Conservation (phyloP, 148 eudicot species). For the Vaccinium macrocarpon region DNA sequence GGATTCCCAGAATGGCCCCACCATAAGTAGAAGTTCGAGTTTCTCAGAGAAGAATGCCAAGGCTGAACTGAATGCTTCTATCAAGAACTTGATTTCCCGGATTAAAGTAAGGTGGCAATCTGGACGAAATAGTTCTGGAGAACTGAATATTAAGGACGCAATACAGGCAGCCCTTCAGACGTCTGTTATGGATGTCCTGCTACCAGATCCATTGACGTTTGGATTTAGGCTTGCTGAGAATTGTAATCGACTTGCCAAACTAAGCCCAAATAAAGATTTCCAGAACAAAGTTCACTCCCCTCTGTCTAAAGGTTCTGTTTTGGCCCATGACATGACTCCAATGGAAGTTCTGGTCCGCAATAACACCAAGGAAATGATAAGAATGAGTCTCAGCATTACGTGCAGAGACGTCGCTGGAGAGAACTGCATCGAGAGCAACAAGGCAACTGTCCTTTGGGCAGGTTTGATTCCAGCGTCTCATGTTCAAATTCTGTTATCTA, state of each 20-base stretch:
- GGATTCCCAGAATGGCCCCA: conserved; percentile 42
- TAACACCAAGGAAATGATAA: conserved; percentile 82
- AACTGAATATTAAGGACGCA: conserved; percentile 87
- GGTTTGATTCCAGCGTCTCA: conserved; percentile 42
- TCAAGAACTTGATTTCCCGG: conserved; percentile 77
- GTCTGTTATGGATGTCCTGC: conserved; percentile 90
- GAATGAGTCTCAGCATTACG: conserved; percentile 64
- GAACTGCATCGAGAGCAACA: conserved; percentile 82
- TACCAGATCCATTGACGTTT: conserved; percentile 93
- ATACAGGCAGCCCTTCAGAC: conserved; percentile 92
- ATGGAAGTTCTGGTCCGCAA: conserved; percentile 93
- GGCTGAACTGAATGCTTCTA: conserved; percentile 87
- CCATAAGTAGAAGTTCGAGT: conserved; percentile 46
- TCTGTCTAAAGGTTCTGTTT: conserved; percentile 38
- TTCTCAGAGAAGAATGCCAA: conserved; percentile 80
- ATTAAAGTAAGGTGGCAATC: conserved; percentile 97
- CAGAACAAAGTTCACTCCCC: conserved; percentile 18
- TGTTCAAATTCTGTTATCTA: background rate
- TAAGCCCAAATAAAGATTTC: conserved; percentile 21
- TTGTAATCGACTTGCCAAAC: conserved; percentile 16
- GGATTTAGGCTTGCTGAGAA: conserved; percentile 70
- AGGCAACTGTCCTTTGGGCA: conserved; percentile 85
- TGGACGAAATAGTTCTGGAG: conserved; percentile 92
- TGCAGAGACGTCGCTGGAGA: conserved; percentile 97
- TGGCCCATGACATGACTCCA: conserved; percentile 81